These are phyloP conservation scores for Starmerella bacillaris DNA, from an alignment of 805 yeast species.

Conservation along the genomic window DNA sequence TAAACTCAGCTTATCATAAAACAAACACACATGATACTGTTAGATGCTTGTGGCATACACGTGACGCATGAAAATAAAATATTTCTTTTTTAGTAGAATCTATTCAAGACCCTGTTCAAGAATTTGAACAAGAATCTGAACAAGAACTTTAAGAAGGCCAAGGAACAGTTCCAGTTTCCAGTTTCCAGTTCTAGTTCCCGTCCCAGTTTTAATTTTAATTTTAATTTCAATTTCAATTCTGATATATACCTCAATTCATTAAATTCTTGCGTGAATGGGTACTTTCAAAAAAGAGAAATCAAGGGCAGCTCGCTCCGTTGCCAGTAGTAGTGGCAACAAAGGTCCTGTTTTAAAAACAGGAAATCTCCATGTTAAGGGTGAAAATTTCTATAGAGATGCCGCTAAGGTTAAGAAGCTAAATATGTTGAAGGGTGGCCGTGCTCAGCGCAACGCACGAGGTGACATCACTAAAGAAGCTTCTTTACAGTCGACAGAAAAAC, in stretches of 20 bases:
- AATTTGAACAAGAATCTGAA: too few relatives aligned
- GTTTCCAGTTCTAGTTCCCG: too few relatives aligned
- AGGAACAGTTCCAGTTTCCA: too few relatives aligned
- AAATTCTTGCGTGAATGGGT: constrained; percentile 45
- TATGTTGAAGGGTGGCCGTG: constrained; percentile 87
- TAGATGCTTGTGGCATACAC: too few relatives aligned
- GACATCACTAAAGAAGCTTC: constrained; percentile 75
- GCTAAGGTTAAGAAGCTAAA: constrained; percentile 74
- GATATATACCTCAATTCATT: too few relatives aligned
- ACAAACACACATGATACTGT: too few relatives aligned
- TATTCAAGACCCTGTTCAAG: too few relatives aligned
- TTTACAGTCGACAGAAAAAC: constrained; percentile 71
- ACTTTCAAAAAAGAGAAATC: constrained; percentile 78
- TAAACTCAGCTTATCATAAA: too few relatives aligned
- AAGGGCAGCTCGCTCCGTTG: constrained; percentile 70
- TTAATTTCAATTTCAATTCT: not conserved
- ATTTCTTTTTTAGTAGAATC: too few relatives aligned
- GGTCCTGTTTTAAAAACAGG: constrained; percentile 44
- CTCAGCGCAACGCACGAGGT: constrained; percentile 71
- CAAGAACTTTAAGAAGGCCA: too few relatives aligned
- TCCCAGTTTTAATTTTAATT: not conserved
- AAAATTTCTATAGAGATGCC: constrained; percentile 83
- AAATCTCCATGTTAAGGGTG: constrained; percentile 86
- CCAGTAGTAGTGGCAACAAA: constrained; percentile 22
- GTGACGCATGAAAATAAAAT: too few relatives aligned